A percentile compares a stretch with the other conserved stretches of the same genome.
phyloP scores from a whole-genome alignment of 2,329 filamentous ascomycete genomes.

The Fonsecaea pedrosoi region DNA sequence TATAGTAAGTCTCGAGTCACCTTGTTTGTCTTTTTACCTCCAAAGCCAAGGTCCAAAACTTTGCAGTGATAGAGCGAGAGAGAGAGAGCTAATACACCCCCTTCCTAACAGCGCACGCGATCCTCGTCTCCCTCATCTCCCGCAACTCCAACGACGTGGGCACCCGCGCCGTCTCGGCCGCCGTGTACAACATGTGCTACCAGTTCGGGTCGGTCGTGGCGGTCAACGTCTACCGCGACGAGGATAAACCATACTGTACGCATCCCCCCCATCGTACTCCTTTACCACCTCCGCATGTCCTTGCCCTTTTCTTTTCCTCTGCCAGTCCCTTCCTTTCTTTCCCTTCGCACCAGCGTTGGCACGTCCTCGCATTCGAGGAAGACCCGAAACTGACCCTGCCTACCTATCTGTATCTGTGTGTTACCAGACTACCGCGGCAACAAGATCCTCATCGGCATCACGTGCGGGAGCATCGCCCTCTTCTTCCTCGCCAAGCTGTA shows the following conservation, averaged over 20 bases:
- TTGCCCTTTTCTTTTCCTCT: too few species aligned
- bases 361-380: too few species aligned
- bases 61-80: slow-evolving; percentile 41
- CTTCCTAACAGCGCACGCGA: slow-evolving; percentile 56
- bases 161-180: slow-evolving; percentile 48
- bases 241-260: slow-evolving; percentile 62
- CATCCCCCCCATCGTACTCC: background rate
- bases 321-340: too few species aligned
- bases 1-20: slow-evolving; percentile 46
- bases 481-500: slow-evolving; percentile 55
- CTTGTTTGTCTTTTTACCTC: too few species aligned
- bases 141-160: slow-evolving; percentile 50
- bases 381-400: slow-evolving; percentile 50
- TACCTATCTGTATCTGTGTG: too few species aligned
- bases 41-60: background rate
- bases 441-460: slow-evolving; percentile 60
- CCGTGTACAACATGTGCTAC: slow-evolving; percentile 51
- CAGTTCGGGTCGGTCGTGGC: slow-evolving; percentile 47
- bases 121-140: slow-evolving; percentile 53
- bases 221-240: slow-evolving; percentile 54
- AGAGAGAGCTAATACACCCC: background rate
- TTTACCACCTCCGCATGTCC: too few species aligned
- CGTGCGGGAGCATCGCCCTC: slow-evolving; percentile 54
- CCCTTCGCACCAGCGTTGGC: too few species aligned
- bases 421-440: slow-evolving; percentile 58